phyloP scores from a whole-genome alignment of 73 alveolate species.

The Paramecium bursaria region DNA sequence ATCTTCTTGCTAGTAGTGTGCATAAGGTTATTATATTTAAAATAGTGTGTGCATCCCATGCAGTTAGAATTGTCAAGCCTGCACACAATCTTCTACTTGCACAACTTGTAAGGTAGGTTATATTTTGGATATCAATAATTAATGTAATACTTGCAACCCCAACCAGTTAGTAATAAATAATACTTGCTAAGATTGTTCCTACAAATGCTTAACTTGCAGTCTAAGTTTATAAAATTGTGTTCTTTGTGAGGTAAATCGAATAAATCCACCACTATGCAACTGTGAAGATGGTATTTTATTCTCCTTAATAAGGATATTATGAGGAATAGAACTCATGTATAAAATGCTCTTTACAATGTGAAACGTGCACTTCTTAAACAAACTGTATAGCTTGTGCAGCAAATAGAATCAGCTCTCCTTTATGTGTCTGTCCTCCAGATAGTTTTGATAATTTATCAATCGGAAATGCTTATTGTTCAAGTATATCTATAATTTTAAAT shows the following conservation, averaged over 20 bases:
- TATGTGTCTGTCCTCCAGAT: background rate
- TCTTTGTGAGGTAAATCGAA: background rate
- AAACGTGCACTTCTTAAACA: background rate
- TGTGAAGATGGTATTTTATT: background rate
- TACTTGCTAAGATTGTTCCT: constrained; percentile 2
- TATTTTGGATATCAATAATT: background rate
- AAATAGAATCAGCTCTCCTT: background rate
- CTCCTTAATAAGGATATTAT: background rate
- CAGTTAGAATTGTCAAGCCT: background rate
- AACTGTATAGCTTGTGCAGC: constrained; percentile 47
- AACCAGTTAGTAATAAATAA: background rate
- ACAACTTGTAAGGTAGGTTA: background rate
- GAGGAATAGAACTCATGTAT: background rate
- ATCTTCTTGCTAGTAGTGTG: background rate
- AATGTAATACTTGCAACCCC: background rate
- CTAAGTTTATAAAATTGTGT: background rate
- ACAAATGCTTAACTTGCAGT: constrained; percentile 18
- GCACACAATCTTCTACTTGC: background rate
- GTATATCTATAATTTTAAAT: no score
- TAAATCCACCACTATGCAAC: background rate
- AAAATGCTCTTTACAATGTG: background rate
- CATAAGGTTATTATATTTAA: background rate
- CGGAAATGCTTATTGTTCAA: background rate
- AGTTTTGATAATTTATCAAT: background rate
- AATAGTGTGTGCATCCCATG: background rate